phyloP scores from a whole-genome alignment of 2,329 filamentous ascomycete genomes.

The Sphaerulina musiva region DNA sequence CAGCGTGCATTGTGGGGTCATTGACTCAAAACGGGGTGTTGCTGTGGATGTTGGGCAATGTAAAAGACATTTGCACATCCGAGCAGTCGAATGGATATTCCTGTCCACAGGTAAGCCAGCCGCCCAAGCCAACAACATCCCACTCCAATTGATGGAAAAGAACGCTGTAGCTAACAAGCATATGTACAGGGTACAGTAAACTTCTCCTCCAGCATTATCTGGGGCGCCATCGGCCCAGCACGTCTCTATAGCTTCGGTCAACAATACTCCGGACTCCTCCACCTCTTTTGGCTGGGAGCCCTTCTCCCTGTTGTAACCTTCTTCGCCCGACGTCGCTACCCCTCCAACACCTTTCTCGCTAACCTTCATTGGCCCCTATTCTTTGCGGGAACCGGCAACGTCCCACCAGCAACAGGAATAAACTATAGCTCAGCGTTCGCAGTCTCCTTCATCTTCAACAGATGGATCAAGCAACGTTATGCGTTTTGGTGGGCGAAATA shows the following conservation, averaged over 20 bases:
- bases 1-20: not conserved
- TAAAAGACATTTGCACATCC: not conserved
- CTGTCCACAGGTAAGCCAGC: not conserved
- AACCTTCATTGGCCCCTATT: conserved; percentile 1
- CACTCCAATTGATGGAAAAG: too few relatives aligned
- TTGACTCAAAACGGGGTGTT: conserved; percentile 1
- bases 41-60: conserved; percentile 3
- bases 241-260: conserved; percentile 2
- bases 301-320: not conserved
- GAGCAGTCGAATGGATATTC: conserved; percentile 1
- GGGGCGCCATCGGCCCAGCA: conserved; percentile 1
- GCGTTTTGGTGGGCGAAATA: conserved; percentile 3
- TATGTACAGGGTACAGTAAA: not conserved
- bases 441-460: conserved; percentile 1
- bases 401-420: conserved; percentile 2
- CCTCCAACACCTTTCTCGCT: not conserved
- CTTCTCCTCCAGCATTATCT: not conserved
- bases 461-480: not conserved
- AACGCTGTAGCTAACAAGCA: too few relatives aligned
- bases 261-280: not conserved
- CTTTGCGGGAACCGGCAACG: conserved; percentile 1
- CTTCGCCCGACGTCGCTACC: not conserved
- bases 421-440: conserved; percentile 1
- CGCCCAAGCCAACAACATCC: not conserved
- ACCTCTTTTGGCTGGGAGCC: conserved; percentile 1